phyloP scores from a whole-genome alignment of 2,329 filamentous ascomycete species.

The Fusarium stilboides region DNA sequence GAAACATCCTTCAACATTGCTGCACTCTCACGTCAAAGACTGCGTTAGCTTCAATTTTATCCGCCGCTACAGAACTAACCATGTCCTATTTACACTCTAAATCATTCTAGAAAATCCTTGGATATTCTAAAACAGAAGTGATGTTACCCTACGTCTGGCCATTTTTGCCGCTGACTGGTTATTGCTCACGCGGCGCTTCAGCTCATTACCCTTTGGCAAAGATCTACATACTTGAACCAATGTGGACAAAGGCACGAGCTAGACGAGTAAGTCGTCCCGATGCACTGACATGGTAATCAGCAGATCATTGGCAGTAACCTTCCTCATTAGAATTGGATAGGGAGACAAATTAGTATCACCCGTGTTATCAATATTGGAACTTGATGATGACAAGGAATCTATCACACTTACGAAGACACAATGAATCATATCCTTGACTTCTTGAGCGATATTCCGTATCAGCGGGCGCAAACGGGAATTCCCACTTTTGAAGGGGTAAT shows the following conservation, averaged over 20 bases:
- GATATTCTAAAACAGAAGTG: too few species aligned
- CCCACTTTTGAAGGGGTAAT: slow-evolving; percentile 14
- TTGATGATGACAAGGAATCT: too few species aligned
- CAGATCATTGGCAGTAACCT: slow-evolving; percentile 4
- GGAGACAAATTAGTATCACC: background rate
- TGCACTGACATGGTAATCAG: slow-evolving; percentile 11
- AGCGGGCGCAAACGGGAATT: background rate
- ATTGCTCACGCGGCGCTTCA: slow-evolving; percentile 8
- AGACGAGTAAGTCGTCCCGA: slow-evolving; percentile 16
- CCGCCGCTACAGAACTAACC: background rate
- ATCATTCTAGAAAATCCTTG: slow-evolving; percentile 23
- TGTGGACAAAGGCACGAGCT: background rate
- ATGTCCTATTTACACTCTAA: slow-evolving; percentile 8
- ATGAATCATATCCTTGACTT: too few species aligned
- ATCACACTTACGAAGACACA: too few species aligned
- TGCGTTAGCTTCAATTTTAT: too few species aligned
- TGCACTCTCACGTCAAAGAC: too few species aligned
- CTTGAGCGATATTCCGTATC: background rate
- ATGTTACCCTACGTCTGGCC: background rate
- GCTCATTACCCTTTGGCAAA: slow-evolving; percentile 9
- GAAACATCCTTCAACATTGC: background rate
- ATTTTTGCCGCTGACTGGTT: background rate
- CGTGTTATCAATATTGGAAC: background rate
- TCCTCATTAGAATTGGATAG: slow-evolving; percentile 2
- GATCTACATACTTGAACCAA: slow-evolving; percentile 17